Conservation (phyloP, 2,329 filamentous ascomycete species). For the Microascus cirrosus region DNA sequence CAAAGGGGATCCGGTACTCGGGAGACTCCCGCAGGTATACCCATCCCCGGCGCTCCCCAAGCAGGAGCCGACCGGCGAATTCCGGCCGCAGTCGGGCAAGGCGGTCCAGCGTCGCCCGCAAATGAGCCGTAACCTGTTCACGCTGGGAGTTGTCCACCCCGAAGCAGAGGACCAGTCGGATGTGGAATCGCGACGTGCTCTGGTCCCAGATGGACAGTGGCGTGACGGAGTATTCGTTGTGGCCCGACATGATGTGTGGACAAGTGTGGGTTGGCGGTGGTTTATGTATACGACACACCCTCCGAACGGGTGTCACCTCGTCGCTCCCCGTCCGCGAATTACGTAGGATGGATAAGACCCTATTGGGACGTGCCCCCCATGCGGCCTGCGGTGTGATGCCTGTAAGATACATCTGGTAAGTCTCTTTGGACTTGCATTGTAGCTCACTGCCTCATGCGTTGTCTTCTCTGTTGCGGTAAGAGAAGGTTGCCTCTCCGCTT, state of each 20-base stretch:
- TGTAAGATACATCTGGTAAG: not conserved
- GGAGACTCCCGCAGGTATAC: slow-evolving; percentile 10
- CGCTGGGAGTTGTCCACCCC: slow-evolving; percentile 7
- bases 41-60: slow-evolving; percentile 9
- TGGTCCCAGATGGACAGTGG: slow-evolving; percentile 11
- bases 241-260: not conserved
- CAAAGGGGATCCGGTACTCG: slow-evolving; percentile 11
- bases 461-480: not conserved
- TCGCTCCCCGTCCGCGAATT: not conserved
- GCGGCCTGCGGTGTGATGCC: not conserved
- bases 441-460: not conserved
- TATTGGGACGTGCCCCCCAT: not conserved
- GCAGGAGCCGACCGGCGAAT: slow-evolving; percentile 15
- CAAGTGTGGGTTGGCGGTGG: not conserved
- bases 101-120: slow-evolving; percentile 9
- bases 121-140: slow-evolving; percentile 6
- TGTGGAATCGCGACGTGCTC: slow-evolving; percentile 7
- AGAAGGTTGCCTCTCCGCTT: not conserved
- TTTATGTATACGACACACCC: not conserved
- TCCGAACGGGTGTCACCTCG: not conserved
- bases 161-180: slow-evolving; percentile 13
- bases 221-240: not conserved
- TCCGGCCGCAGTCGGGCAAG: slow-evolving; percentile 13
- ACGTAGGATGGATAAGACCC: not conserved
- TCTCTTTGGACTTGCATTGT: not conserved